These are phyloP conservation scores for Vitis rotundifolia DNA, from an alignment of 164 flowering plant species.

Conservation along the genomic window DNA sequence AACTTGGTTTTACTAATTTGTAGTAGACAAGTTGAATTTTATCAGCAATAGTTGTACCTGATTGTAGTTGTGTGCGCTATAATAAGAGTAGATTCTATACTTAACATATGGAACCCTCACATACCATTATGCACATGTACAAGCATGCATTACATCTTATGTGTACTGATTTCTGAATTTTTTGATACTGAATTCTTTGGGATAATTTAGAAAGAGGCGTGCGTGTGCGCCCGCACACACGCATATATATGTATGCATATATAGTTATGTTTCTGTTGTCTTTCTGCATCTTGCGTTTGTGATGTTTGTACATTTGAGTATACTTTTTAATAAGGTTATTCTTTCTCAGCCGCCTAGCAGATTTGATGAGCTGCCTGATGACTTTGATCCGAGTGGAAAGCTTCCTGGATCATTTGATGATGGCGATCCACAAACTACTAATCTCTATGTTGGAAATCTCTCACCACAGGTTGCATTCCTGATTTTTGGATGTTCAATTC, in stretches of 20 bases:
- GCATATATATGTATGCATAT: background rate
- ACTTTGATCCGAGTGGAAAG: conserved; percentile 93
- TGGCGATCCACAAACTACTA: conserved; percentile 98
- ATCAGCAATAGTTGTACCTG: background rate
- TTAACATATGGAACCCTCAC: too few species aligned
- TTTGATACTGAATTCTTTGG: too few species aligned
- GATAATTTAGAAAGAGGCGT: too few species aligned
- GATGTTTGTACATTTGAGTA: background rate
- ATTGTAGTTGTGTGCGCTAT: too few species aligned
- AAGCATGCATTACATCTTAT: too few species aligned
- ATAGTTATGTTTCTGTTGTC: background rate
- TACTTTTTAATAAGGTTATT: background rate
- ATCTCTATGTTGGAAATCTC: conserved; percentile 98
- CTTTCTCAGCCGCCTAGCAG: conserved; percentile 66
- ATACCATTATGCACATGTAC: too few species aligned
- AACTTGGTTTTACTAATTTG: background rate
- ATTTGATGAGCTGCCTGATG: conserved; percentile 97
- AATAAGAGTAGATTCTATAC: too few species aligned
- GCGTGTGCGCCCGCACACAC: too few species aligned
- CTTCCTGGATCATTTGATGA: conserved; percentile 97
- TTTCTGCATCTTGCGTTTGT: background rate
- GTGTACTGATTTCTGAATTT: too few species aligned
- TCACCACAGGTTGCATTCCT: conserved; percentile 71
- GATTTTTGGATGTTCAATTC: conserved; percentile 2
- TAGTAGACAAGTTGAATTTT: background rate